phyloP scores from a whole-genome alignment of 2,329 filamentous ascomycete genomes.

The Xylariales sp. region DNA sequence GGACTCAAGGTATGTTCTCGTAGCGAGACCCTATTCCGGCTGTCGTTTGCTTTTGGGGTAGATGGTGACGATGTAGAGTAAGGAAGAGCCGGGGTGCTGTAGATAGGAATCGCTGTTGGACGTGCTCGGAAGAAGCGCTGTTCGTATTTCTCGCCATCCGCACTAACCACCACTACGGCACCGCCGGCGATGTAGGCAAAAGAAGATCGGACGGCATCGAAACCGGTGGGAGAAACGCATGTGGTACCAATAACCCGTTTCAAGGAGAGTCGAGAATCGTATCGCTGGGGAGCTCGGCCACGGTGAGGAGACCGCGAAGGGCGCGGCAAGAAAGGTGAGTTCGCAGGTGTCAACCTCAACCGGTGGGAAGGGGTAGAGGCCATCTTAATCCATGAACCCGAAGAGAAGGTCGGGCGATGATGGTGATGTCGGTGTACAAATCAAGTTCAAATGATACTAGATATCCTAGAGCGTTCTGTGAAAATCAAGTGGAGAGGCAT shows the following conservation, averaged over 20 bases:
- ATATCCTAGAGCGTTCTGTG: constrained; percentile 41
- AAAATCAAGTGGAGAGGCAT: constrained; percentile 42
- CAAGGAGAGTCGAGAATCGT: constrained; percentile 75
- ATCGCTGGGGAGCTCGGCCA: constrained; percentile 59
- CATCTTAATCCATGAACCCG: constrained; percentile 66
- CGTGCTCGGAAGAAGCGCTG: constrained; percentile 94
- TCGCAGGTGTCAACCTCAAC: constrained; percentile 79
- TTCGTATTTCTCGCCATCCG: constrained; percentile 73
- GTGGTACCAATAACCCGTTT: constrained; percentile 92
- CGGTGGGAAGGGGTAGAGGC: constrained; percentile 69
- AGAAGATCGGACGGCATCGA: constrained; percentile 80
- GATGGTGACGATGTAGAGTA: constrained; percentile 62
- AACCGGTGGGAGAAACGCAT: constrained; percentile 83
- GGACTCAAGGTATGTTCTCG: constrained; percentile 61
- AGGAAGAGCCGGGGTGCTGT: constrained; percentile 66
- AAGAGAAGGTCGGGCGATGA: constrained; percentile 13
- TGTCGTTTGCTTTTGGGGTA: constrained; percentile 72
- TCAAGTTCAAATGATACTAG: constrained; percentile 41
- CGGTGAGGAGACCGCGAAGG: constrained; percentile 72
- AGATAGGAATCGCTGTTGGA: constrained; percentile 76
- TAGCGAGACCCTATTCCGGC: constrained; percentile 66
- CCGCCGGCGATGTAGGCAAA: constrained; percentile 95
- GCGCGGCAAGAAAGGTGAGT: constrained; percentile 75
- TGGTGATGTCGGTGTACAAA: constrained; percentile 24
- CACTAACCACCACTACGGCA: constrained; percentile 87